phyloP scores from a whole-genome alignment of 331 rosid genomes.

The Stylosanthes scabra region DNA sequence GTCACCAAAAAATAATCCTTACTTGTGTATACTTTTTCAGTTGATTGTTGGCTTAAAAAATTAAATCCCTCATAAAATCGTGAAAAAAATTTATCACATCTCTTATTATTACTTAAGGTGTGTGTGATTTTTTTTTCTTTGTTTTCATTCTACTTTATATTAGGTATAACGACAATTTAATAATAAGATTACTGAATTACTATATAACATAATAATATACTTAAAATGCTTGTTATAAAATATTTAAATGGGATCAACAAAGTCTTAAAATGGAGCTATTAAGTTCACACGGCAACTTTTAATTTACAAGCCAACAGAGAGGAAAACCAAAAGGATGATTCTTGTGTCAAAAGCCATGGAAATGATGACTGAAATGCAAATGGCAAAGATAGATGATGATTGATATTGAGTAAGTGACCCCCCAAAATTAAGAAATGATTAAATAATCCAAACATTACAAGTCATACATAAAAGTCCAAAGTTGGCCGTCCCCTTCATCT shows the following conservation, averaged over 20 bases:
- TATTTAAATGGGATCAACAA: neutral
- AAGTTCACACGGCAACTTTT: neutral
- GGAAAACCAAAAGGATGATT: conserved; percentile 11
- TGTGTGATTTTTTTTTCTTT: no score
- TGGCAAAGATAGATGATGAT: neutral
- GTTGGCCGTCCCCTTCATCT: conserved; percentile 33
- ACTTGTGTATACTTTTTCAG: no score
- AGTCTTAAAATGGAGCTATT: neutral
- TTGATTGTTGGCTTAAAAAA: no score
- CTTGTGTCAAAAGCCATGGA: neutral
- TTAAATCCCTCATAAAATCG: no score
- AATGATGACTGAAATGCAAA: conserved; percentile 30
- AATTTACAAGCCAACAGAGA: neutral
- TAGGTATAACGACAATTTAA: no score
- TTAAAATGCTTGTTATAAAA: neutral
- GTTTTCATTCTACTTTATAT: no score
- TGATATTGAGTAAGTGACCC: neutral
- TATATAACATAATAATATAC: no score
- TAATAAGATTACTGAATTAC: no score
- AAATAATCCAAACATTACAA: conserved; percentile 10
- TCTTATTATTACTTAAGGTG: no score
- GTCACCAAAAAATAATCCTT: no score
- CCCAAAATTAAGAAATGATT: neutral
- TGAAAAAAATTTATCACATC: no score
- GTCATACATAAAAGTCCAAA: conserved; percentile 54